Evolutionary conservation across 257 asterid genomes (phyloP).

Genomic region (Ehretia macrophylla): DNA sequence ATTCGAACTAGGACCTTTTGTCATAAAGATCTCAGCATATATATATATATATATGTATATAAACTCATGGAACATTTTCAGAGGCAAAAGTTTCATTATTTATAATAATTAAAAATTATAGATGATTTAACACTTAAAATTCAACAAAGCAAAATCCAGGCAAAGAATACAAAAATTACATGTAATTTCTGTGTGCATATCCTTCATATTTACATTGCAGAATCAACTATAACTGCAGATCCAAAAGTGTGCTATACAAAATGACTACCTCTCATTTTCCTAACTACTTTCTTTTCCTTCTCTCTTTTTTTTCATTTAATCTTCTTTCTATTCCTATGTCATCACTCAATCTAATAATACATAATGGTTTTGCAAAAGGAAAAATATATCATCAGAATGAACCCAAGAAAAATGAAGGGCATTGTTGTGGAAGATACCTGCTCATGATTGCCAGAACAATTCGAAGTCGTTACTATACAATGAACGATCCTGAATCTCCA

Average conservation of each 20-base stretch:
- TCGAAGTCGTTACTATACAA: slow-evolving; percentile 89
- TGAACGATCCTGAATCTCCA: slow-evolving; percentile 95
- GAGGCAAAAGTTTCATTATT: neutral
- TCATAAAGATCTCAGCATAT: no score
- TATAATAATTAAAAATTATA: no score
- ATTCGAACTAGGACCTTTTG: no score
- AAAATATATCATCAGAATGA: neutral
- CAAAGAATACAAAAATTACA: neutral
- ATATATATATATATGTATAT: no score
- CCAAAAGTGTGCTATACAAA: neutral
- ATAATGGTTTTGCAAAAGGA: neutral
- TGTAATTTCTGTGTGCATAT: neutral
- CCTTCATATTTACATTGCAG: neutral
- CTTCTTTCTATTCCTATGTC: neutral
- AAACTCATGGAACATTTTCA: no score
- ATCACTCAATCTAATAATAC: neutral
- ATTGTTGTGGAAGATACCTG: neutral
- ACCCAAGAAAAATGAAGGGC: neutral
- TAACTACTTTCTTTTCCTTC: neutral
- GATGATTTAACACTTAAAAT: neutral
- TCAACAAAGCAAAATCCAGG: neutral
- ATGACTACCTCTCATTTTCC: neutral
- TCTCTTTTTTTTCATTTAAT: neutral
- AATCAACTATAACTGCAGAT: neutral
- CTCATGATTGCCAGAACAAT: slow-evolving; percentile 88